Conservation (phyloP, 1,139 yeast species). For the Spencermartinsiella ligniputridi region DNA sequence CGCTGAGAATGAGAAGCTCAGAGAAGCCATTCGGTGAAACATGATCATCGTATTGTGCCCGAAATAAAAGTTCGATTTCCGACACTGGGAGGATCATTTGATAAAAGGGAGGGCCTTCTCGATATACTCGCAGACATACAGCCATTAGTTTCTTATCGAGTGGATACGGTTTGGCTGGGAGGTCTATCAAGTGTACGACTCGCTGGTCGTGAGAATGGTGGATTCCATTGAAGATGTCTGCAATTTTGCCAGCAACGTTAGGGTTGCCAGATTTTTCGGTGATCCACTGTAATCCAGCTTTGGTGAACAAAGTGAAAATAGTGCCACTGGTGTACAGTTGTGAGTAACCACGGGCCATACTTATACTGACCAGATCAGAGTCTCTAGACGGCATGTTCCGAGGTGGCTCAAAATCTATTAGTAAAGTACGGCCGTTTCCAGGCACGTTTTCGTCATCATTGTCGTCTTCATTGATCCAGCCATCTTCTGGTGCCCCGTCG, state of each 20-base stretch:
- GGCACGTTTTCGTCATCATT: constrained; percentile 15
- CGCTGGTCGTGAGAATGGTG: constrained; percentile 34
- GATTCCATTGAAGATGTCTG: constrained; percentile 22
- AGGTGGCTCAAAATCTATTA: constrained; percentile 11
- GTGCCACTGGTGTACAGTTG: constrained; percentile 24
- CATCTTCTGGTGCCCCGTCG: neutral
- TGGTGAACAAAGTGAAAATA: constrained; percentile 39
- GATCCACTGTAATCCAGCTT: constrained; percentile 41
- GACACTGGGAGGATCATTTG: constrained; percentile 15
- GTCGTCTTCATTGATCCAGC: constrained; percentile 9
- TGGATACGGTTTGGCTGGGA: constrained; percentile 9
- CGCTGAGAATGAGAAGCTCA: constrained; percentile 22
- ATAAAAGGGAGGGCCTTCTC: constrained; percentile 15
- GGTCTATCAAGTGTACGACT: constrained; percentile 23
- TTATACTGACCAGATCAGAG: constrained; percentile 17
- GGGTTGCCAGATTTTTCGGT: constrained; percentile 33
- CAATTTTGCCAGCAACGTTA: constrained; percentile 22
- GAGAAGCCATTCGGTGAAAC: constrained; percentile 21
- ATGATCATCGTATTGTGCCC: constrained; percentile 8
- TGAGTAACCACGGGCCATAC: constrained; percentile 17
- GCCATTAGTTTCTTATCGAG: constrained; percentile 10
- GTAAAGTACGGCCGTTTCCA: constrained; percentile 16
- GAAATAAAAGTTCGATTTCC: constrained; percentile 20
- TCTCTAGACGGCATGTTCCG: constrained; percentile 5
- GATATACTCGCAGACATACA: constrained; percentile 8